Evolutionary conservation across 768 basidiomycete genomes (phyloP), one percentile per base, ranked within the genome.

Genomic region (Trametes sanguinea): DNA sequence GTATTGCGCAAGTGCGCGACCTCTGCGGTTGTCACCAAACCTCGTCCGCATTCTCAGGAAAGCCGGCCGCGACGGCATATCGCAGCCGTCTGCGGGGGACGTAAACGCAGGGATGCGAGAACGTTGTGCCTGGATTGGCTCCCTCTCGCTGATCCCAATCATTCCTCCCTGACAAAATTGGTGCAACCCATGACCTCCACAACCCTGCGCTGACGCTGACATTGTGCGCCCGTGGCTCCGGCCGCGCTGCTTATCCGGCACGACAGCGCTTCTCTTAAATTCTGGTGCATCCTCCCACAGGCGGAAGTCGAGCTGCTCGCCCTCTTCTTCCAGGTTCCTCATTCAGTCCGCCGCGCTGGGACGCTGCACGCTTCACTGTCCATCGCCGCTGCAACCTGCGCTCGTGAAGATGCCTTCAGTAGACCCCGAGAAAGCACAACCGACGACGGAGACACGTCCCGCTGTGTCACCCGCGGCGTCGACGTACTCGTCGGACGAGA

Each of bases 401-500:
- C 42, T 43, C 7, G 42, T 11, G 27, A 44, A 17, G 40, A 59
- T 60, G 64, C 50, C 64, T 51, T 42, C 56, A 44, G 29, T 51
- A 30, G 64, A 68, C 57, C 55, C 58, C 8, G 67, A 68, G 57
- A 68, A 67, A 54, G 58, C 54, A 27, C 40, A 35, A 35, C 9
- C 45, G 13, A 45, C 47, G 33, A 30, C 51, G 2, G 51, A 29
- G 43, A 35, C 51, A 42, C 44, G 51, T 50, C 3, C 48, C 22
- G 54, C 17, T 8, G 17, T 39, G 69, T 67, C 72, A 47, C 43
- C 46, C 60, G 16, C 67, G 47, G 51, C 64, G 59, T 66, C 60
- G 11, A 57, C 67, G 54, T 61, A 63, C 55, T 61, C 62, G 16
- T 67, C 65, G 9, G 67, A 71, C 59, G 72, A 73, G 63, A 72